Percentiles rank a stretch among this genome's conserved stretches.
Conservation (phyloP, 176 grass and related monocot genomes). For the Lolium perenne region DNA sequence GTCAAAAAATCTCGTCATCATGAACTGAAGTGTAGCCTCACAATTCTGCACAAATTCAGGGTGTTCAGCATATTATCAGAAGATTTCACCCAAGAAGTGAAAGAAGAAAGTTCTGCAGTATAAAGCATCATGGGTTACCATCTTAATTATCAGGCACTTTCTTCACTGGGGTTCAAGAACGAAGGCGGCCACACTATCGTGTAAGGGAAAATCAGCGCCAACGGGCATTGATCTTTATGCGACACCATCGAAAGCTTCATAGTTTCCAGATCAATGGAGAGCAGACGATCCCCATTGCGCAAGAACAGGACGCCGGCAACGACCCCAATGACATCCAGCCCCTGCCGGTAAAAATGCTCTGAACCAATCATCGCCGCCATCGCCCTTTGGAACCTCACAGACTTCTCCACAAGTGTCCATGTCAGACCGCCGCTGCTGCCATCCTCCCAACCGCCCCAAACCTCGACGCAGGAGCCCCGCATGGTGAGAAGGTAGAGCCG, state of each 20-base stretch:
- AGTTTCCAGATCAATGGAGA: constrained; percentile 53
- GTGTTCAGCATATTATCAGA: neutral
- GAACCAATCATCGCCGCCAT: neutral
- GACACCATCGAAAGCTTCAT: constrained; percentile 23
- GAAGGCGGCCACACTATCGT: constrained; percentile 23
- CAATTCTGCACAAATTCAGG: constrained; percentile 28
- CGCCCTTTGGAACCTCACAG: constrained; percentile 16
- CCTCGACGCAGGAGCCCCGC: neutral
- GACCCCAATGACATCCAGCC: constrained; percentile 20
- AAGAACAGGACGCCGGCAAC: constrained; percentile 40
- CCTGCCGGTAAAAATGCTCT: neutral
- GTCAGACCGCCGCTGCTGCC: neutral
- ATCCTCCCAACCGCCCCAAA: neutral
- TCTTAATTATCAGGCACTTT: constrained; percentile 29
- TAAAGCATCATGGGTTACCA: neutral
- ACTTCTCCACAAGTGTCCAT: neutral
- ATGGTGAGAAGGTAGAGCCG: neutral
- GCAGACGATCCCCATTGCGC: neutral
- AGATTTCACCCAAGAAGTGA: neutral
- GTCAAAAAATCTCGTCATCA: neutral
- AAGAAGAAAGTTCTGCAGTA: neutral
- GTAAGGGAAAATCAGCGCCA: constrained; percentile 19
- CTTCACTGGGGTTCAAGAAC: constrained; percentile 34
- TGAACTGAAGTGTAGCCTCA: neutral
- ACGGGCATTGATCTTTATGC: neutral